A percentile compares a stretch with the other conserved stretches of the same genome.
phyloP scores from a whole-genome alignment of 108 stramenopile species.

The Pseudonitzschia multiseries region DNA sequence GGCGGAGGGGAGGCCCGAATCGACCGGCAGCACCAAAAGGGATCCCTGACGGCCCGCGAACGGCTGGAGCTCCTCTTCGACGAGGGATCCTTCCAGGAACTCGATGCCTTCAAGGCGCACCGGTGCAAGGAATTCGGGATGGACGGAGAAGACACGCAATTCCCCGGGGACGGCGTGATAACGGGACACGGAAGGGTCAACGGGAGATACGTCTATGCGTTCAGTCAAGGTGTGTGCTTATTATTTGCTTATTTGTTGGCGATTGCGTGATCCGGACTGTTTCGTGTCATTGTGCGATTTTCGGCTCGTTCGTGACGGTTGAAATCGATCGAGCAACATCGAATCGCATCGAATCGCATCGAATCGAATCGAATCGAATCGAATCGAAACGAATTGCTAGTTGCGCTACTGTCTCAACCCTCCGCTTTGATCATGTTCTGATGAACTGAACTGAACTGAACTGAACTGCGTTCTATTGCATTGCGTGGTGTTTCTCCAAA shows the following conservation, averaged over 20 bases:
- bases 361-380: too few relatives aligned
- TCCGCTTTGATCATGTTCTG: too few relatives aligned
- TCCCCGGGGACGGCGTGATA: constrained; percentile 97
- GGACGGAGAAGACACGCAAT: constrained; percentile 55
- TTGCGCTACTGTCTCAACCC: too few relatives aligned
- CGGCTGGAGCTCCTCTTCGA: constrained; percentile 92
- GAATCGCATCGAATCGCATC: too few relatives aligned
- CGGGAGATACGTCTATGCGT: constrained; percentile 87
- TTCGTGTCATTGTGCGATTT: too few relatives aligned
- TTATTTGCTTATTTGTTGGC: not conserved
- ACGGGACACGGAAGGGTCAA: constrained; percentile 67
- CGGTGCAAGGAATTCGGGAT: constrained; percentile 98
- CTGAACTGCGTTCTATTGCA: not conserved
- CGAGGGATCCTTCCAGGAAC: constrained; percentile 85
- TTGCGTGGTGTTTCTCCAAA: constrained; percentile 17
- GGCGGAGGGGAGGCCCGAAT: constrained; percentile 91
- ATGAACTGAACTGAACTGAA: too few relatives aligned
- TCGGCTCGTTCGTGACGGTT: too few relatives aligned
- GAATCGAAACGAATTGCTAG: too few relatives aligned
- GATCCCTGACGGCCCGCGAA: constrained; percentile 98
- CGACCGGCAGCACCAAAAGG: constrained; percentile 85
- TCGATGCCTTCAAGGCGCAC: constrained; percentile 95
- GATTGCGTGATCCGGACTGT: too few relatives aligned
- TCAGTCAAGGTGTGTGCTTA: constrained; percentile 49
- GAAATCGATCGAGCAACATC: too few relatives aligned